A percentile compares a stretch with the other conserved stretches of the same genome.
Evolutionary conservation across 345 rosid genomes (phyloP).

Genomic region (Leavenworthia alabamica): DNA sequence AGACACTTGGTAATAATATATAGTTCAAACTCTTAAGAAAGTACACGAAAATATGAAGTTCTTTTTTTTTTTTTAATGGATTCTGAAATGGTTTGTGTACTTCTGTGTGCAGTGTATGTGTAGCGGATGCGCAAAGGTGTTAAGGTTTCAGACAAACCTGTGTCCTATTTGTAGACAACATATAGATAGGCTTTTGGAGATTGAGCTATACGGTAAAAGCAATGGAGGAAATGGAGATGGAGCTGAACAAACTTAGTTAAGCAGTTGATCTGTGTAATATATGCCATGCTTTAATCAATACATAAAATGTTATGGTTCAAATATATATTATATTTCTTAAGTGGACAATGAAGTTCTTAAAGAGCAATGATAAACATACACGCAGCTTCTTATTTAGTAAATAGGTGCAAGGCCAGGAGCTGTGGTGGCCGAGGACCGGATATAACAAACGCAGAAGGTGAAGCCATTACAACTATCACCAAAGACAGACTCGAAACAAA

Average conservation of each 20-base stretch:
- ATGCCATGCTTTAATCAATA: not conserved
- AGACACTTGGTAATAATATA: slow-evolving; percentile 77
- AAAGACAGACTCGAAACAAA: not conserved
- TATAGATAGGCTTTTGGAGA: slow-evolving; percentile 72
- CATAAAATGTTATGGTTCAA: slow-evolving; percentile 32
- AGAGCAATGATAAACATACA: not conserved
- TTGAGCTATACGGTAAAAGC: slow-evolving; percentile 37
- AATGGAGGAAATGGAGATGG: not conserved
- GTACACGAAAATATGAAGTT: not conserved
- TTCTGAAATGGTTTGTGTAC: not conserved
- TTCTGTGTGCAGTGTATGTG: slow-evolving; percentile 74
- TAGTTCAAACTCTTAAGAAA: not conserved
- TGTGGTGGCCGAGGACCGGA: slow-evolving; percentile 24
- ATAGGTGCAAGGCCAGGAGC: slow-evolving; percentile 37
- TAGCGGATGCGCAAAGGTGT: slow-evolving; percentile 72
- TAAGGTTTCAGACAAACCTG: slow-evolving; percentile 63
- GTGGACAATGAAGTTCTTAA: slow-evolving; percentile 53
- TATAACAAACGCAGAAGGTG: not conserved
- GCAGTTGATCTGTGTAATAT: not conserved
- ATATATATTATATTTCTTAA: slow-evolving; percentile 22
- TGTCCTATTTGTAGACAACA: slow-evolving; percentile 91
- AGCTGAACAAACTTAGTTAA: not conserved
- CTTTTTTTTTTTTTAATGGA: not conserved
- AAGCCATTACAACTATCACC: slow-evolving; percentile 12
- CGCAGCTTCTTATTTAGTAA: slow-evolving; percentile 44